Conservation (phyloP, 805 yeast genomes). For the Cyberlindnera euphorbiiphila region DNA sequence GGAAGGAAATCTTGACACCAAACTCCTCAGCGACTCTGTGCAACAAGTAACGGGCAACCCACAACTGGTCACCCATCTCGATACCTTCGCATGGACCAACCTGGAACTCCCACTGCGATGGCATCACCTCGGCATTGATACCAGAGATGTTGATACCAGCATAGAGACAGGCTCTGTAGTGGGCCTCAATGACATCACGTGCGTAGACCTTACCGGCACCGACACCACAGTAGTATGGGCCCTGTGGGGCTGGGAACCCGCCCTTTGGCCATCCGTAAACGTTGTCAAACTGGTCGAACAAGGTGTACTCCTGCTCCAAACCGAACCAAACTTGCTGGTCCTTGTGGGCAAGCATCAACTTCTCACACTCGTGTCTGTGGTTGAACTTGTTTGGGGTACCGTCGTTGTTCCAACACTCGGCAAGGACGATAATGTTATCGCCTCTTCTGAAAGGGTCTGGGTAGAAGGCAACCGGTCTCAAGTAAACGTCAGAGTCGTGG, state of each 20-base stretch:
- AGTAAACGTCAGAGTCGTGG: conserved; percentile 89
- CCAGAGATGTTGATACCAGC: conserved; percentile 91
- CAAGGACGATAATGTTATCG: conserved; percentile 89
- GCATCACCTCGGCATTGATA: conserved; percentile 99
- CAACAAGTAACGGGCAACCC: conserved; percentile 92
- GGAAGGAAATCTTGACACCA: conserved; percentile 97
- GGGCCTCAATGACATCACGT: conserved; percentile 98
- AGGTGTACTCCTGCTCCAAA: conserved; percentile 97
- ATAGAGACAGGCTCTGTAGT: conserved; percentile 95
- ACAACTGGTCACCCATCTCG: conserved; percentile 94
- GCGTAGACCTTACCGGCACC: conserved; percentile 98
- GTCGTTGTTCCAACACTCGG: conserved; percentile 97
- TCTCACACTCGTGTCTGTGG: conserved; percentile 96
- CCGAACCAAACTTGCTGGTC: conserved; percentile 93
- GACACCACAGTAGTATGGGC: conserved; percentile 99
- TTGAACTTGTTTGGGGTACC: conserved; percentile 98
- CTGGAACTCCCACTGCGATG: conserved; percentile 99
- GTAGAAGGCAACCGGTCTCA: conserved; percentile 93
- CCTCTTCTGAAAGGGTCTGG: conserved; percentile 98
- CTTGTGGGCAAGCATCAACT: conserved; percentile 89
- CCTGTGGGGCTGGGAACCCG: conserved; percentile 99
- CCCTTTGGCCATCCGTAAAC: conserved; percentile 99
- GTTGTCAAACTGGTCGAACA: conserved; percentile 85
- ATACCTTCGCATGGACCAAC: conserved; percentile 98
- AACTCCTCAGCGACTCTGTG: conserved; percentile 97